Conservation (phyloP, 805 yeast species). For the Ogataea methylovora region DNA sequence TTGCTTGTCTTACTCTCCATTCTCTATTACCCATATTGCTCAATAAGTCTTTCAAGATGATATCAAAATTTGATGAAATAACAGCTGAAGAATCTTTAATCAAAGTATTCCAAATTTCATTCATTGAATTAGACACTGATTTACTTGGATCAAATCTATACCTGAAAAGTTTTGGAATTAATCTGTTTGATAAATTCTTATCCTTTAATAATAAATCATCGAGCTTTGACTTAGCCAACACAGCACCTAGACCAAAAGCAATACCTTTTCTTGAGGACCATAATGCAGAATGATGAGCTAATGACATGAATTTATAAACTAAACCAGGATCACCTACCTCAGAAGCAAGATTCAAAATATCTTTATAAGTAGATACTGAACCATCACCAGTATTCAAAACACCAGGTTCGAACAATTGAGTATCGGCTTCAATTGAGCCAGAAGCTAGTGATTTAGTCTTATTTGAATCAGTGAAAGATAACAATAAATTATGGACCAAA, state of each 20-base stretch:
- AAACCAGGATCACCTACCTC: conserved; percentile 95
- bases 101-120: conserved; percentile 76
- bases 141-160: conserved; percentile 80
- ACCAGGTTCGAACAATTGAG: conserved; percentile 82
- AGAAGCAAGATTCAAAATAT: conserved; percentile 77
- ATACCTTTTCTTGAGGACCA: conserved; percentile 94
- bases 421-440: conserved; percentile 70
- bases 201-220: conserved; percentile 53
- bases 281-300: conserved; percentile 77
- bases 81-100: conserved; percentile 48
- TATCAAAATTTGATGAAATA: conserved; percentile 44
- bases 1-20: conserved; percentile 92
- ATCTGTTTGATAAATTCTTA: conserved; percentile 42
- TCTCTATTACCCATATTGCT: conserved; percentile 70
- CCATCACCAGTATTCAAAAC: conserved; percentile 72
- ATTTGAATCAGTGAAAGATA: conserved; percentile 69
- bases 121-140: conserved; percentile 75
- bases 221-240: conserved; percentile 70
- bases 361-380: conserved; percentile 85
- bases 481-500: conserved; percentile 63
- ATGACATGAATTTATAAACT: conserved; percentile 89
- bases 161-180: conserved; percentile 78
- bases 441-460: conserved; percentile 38
- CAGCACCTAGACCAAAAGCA: conserved; percentile 87
- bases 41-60: conserved; percentile 58